A percentile compares a stretch with the other conserved stretches of the same genome.
phyloP scores from a whole-genome alignment of 2,329 filamentous ascomycete species.

The Aspergillus proliferans region DNA sequence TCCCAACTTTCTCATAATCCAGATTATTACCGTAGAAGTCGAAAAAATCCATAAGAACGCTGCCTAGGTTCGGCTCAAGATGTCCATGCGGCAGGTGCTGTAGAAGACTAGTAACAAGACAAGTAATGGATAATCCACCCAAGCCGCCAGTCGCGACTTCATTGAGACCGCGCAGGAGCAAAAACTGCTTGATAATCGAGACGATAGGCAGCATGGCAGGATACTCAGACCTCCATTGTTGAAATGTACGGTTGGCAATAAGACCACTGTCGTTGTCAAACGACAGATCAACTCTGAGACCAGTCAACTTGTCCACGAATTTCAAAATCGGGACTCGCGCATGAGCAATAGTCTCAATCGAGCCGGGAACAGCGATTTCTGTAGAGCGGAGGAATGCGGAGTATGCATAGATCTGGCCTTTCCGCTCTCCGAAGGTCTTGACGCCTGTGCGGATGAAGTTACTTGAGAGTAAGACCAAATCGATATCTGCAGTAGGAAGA shows the following conservation, averaged over 20 bases:
- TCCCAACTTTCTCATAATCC: slow-evolving; percentile 62
- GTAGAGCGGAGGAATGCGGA: slow-evolving; percentile 52
- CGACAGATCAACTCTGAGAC: slow-evolving; percentile 82
- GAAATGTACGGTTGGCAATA: slow-evolving; percentile 71
- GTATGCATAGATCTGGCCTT: slow-evolving; percentile 56
- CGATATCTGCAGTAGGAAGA: slow-evolving; percentile 81
- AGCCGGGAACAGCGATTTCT: slow-evolving; percentile 52
- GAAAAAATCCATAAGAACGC: slow-evolving; percentile 80
- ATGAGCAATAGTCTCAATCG: slow-evolving; percentile 61
- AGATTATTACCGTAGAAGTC: slow-evolving; percentile 83
- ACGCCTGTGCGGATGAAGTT: slow-evolving; percentile 52
- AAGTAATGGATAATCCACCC: slow-evolving; percentile 90
- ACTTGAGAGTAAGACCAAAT: slow-evolving; percentile 70
- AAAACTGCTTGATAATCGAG: slow-evolving; percentile 83
- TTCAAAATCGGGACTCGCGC: slow-evolving; percentile 92
- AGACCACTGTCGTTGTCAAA: slow-evolving; percentile 88
- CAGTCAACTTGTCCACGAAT: slow-evolving; percentile 71
- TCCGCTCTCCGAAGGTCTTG: slow-evolving; percentile 45
- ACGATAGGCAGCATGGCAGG: slow-evolving; percentile 83
- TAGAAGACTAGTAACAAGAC: slow-evolving; percentile 82
- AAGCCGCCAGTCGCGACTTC: slow-evolving; percentile 88
- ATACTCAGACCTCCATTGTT: slow-evolving; percentile 69
- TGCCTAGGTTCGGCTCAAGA: slow-evolving; percentile 64
- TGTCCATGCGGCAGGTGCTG: slow-evolving; percentile 70
- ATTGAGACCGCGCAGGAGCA: slow-evolving; percentile 82